These are phyloP conservation scores for Ceratobasidium sp. DNA, from an alignment of 1,284 basidiomycete genomes.

Conservation along the genomic window DNA sequence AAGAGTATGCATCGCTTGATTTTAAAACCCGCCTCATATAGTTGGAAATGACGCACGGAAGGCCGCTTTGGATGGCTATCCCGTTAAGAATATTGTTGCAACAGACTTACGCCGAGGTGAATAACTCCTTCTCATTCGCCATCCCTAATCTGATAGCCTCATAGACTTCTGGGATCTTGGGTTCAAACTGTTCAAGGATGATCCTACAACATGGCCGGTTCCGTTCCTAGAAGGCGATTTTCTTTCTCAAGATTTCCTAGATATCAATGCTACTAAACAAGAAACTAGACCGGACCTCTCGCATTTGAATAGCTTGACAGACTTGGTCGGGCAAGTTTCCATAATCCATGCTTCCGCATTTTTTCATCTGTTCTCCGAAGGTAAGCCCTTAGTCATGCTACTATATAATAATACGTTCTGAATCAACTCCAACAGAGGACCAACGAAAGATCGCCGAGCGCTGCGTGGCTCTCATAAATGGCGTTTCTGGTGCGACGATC, in stretches of 20 bases:
- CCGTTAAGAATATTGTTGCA: conserved; percentile 49
- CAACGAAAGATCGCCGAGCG: conserved; percentile 55
- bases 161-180: conserved; percentile 51
- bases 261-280: conserved; percentile 46
- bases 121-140: conserved; percentile 33
- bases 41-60: conserved; percentile 58
- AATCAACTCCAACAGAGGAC: conserved; percentile 43
- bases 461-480: conserved; percentile 54
- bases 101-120: conserved; percentile 51
- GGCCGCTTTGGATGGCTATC: conserved; percentile 54
- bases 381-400: not conserved
- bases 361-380: conserved; percentile 61
- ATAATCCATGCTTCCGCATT: conserved; percentile 59
- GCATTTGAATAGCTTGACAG: conserved; percentile 53
- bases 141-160: not conserved
- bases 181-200: conserved; percentile 50
- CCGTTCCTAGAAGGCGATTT: conserved; percentile 59
- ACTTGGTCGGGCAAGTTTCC: conserved; percentile 56
- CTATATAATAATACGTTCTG: too few relatives aligned
- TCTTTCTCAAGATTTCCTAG: conserved; percentile 47
- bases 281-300: conserved; percentile 49
- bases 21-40: conserved; percentile 40
- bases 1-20: not conserved
- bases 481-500: conserved; percentile 49
- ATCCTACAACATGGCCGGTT: conserved; percentile 54